Base-by-base conservation (phyloP, 129 eudicot genomes). In the Mikania micrantha region DNA sequence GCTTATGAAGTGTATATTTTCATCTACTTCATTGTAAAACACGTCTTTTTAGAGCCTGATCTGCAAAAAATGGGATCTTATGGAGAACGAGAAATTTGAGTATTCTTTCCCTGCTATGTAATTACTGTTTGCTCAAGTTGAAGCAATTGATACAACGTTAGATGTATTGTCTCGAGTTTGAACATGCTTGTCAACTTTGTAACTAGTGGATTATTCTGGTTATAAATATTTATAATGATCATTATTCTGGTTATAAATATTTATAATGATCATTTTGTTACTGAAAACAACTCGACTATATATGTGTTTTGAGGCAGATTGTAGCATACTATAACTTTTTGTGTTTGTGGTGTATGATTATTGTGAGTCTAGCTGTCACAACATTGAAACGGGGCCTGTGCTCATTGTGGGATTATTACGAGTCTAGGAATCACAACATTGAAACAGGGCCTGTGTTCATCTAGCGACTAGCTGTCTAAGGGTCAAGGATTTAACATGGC, bases 1-100 rank as follows among this genome's bases (percentile, higher is more conserved):
- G 68, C 64, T 60, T 48, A 75, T 68, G 78, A 72, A 83, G 78
- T 77, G 85, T 70, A 84, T 29, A 81, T 81, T 73, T 34, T 76
- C 76, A 40, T 40, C 32, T 58, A 20, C 47, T 52, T 52, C 50
- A 16, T 78, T 56, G 60, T 64, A 21, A 29, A 58, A 66, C 36
- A 66, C 82, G 62, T 74, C 83, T 76, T 76, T 74, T 85, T 19
- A 5, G 2, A n/a, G 21, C 21, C 21, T 9, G 50, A 44, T 44
- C 16, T 44, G 50, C 15, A n/a, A 4, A 47, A 47, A 1, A 53
- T 10, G 15, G 60, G 34, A 28, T 47, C 77, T 42, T 38, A 35
- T 47, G 44, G 63, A 75, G 75, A 19, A 75, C 17, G 9, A 47
- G 36, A 40, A 59, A 64, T 50, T 60, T 6, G 54, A 60, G 70